Conservation (phyloP, 2,329 filamentous ascomycete genomes). For the Rutstroemia sydowiana region DNA sequence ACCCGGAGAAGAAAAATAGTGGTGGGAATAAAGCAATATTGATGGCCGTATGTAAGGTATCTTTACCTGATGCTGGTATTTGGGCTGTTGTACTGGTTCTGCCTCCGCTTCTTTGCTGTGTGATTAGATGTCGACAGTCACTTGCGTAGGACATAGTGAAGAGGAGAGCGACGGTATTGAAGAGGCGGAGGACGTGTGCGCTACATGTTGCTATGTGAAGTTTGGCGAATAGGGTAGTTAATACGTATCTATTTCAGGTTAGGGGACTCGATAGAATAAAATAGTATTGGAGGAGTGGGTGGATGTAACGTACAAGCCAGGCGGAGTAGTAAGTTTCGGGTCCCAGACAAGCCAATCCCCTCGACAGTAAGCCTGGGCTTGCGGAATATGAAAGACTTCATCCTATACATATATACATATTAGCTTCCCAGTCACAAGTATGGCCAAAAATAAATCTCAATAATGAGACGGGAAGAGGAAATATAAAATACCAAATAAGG, state of each 20-base stretch:
- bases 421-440: neutral
- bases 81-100: neutral
- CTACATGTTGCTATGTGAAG: conserved; percentile 32
- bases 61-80: conserved; percentile 6
- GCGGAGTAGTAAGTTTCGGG: conserved; percentile 93
- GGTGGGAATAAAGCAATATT: conserved; percentile 83
- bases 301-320: conserved; percentile 69
- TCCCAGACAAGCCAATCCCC: conserved; percentile 77
- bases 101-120: neutral
- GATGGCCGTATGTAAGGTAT: conserved; percentile 51
- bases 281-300: conserved; percentile 15
- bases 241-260: conserved; percentile 37
- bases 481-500: conserved; percentile 23
- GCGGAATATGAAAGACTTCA: conserved; percentile 82
- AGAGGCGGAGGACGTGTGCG: conserved; percentile 38
- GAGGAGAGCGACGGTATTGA: conserved; percentile 41
- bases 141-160: conserved; percentile 31
- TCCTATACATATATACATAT: conserved; percentile 45
- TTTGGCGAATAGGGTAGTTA: conserved; percentile 37
- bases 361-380: conserved; percentile 80
- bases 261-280: neutral
- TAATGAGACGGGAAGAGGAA: neutral
- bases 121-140: conserved; percentile 22
- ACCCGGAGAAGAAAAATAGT: conserved; percentile 88
- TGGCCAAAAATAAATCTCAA: neutral